Evolutionary conservation across 345 rosid species (phyloP).

Genomic region (Hibiscus mutabilis): DNA sequence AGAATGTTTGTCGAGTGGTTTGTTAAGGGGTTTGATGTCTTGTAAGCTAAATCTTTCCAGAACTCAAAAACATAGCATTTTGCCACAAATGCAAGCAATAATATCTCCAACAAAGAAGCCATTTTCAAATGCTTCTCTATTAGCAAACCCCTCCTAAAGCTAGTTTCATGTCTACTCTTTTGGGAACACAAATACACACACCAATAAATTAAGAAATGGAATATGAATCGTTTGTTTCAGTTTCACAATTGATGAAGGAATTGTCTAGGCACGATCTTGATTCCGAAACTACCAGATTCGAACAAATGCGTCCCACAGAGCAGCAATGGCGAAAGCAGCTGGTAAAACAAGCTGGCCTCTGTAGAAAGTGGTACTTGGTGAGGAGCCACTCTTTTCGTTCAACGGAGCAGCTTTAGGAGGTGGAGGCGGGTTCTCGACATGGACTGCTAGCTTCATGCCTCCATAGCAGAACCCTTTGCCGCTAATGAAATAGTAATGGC

Average conservation of each 20-base stretch:
- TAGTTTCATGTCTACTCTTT: conserved; percentile 12
- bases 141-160: not conserved
- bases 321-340: conserved; percentile 36
- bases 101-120: conserved; percentile 2
- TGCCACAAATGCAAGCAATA: conserved; percentile 10
- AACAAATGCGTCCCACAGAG: conserved; percentile 45
- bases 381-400: conserved; percentile 16
- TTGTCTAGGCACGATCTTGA: not conserved
- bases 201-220: conserved; percentile 1
- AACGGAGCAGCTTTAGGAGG: conserved; percentile 52
- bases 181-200: not conserved
- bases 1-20: too few relatives aligned
- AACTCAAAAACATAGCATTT: not conserved
- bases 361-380: conserved; percentile 19
- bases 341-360: conserved; percentile 34
- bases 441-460: conserved; percentile 66
- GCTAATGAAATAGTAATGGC: conserved; percentile 60
- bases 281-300: conserved; percentile 26
- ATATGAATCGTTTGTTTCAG: not conserved
- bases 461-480: conserved; percentile 84
- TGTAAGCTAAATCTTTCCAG: not conserved
- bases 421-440: conserved; percentile 60
- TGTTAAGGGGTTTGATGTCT: too few relatives aligned
- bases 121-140: conserved; percentile 2
- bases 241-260: conserved; percentile 16